Percentiles rank a stretch among this genome's conserved stretches.
Evolutionary conservation across 495 filamentous ascomycete genomes (phyloP).

Genomic region (Aeminium ludgeri): DNA sequence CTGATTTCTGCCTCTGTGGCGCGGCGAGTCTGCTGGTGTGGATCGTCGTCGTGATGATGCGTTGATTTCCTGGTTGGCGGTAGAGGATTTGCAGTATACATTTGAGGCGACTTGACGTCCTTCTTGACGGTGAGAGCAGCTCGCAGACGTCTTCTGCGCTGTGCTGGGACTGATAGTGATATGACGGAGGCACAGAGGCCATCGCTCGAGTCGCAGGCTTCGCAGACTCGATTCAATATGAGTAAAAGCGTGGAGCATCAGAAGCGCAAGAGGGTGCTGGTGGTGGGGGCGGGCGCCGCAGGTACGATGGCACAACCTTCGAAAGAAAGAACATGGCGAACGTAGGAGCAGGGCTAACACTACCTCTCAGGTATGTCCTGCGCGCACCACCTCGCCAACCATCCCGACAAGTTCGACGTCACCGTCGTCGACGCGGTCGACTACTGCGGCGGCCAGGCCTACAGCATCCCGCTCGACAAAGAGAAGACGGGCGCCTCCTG

Average conservation of each 20-base stretch:
- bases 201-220: slow-evolving; percentile 11
- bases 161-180: not conserved
- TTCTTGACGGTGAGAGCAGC: not conserved
- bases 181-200: slow-evolving; percentile 11
- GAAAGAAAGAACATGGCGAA: too few relatives aligned
- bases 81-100: not conserved
- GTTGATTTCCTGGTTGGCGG: not conserved
- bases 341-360: not conserved
- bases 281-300: slow-evolving; percentile 27
- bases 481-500: slow-evolving; percentile 49
- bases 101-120: not conserved
- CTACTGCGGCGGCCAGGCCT: slow-evolving; percentile 67
- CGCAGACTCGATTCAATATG: slow-evolving; percentile 16
- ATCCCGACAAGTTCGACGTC: slow-evolving; percentile 56
- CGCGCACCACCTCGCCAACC: slow-evolving; percentile 53
- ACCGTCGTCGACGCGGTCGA: slow-evolving; percentile 52
- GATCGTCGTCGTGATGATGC: not conserved
- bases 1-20: too few relatives aligned
- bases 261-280: slow-evolving; percentile 22
- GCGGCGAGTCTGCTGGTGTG: not conserved
- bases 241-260: slow-evolving; percentile 13
- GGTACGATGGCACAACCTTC: slow-evolving; percentile 10
- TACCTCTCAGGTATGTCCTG: slow-evolving; percentile 41
- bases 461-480: slow-evolving; percentile 56
- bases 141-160: too few relatives aligned